These are phyloP conservation scores for Leptographium radiaticola DNA, from an alignment of 2,329 filamentous ascomycete species.

Conservation along the genomic window DNA sequence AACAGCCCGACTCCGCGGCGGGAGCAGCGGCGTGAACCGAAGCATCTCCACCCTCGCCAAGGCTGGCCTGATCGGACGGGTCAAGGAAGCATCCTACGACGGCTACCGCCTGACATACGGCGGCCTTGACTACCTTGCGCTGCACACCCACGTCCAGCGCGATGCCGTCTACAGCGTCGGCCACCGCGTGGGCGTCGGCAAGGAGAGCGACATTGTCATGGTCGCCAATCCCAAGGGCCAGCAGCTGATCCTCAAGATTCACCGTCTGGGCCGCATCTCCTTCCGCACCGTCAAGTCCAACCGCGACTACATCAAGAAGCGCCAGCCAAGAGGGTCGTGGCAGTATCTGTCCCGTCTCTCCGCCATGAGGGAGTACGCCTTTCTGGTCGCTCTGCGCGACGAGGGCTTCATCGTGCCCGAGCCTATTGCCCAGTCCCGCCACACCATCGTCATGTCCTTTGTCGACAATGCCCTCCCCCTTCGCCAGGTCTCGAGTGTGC, in stretches of 20 bases:
- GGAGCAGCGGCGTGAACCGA: constrained; percentile 65
- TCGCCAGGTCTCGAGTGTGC: constrained; percentile 72
- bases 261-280: constrained; percentile 86
- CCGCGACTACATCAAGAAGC: constrained; percentile 80
- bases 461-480: constrained; percentile 89
- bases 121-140: constrained; percentile 90
- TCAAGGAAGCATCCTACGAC: constrained; percentile 95
- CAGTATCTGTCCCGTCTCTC: constrained; percentile 95
- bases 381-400: constrained; percentile 74
- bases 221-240: constrained; percentile 67
- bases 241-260: constrained; percentile 86
- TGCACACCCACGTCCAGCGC: constrained; percentile 74
- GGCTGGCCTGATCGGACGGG: constrained; percentile 74
- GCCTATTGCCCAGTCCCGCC: constrained; percentile 77
- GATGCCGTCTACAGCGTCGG: constrained; percentile 83
- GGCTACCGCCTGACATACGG: constrained; percentile 95
- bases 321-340: constrained; percentile 60
- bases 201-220: constrained; percentile 94
- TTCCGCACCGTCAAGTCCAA: constrained; percentile 95
- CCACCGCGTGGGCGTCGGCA: constrained; percentile 88
- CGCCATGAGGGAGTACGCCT: constrained; percentile 86
- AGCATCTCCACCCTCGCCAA: constrained; percentile 89
- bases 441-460: constrained; percentile 92
- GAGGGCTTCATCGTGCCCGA: constrained; percentile 85
- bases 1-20: constrained; percentile 67